Evolutionary conservation across 2,329 filamentous ascomycete genomes (phyloP).

Genomic region (Verticillium zaregamsianum): DNA sequence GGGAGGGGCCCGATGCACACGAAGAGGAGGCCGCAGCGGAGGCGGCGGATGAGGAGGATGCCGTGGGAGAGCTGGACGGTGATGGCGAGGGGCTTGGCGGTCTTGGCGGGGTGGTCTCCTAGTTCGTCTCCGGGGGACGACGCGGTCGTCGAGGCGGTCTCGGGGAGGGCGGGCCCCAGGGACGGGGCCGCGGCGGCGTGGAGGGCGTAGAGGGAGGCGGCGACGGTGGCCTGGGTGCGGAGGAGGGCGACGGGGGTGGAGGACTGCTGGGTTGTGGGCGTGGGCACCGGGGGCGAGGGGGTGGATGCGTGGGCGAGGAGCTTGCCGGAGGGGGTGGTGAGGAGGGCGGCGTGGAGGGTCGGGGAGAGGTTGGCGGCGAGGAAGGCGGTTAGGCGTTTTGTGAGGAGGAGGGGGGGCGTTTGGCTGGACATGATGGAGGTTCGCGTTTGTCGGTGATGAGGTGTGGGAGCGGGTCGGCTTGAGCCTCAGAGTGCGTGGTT

Average conservation of each 20-base stretch:
- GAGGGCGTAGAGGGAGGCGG: constrained; percentile 56
- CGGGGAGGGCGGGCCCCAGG: constrained; percentile 37
- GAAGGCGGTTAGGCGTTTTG: constrained; percentile 60
- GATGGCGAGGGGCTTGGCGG: constrained; percentile 36
- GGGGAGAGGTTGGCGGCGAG: constrained; percentile 54
- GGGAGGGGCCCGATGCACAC: constrained; percentile 52
- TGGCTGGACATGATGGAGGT: constrained; percentile 29
- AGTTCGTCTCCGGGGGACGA: not conserved
- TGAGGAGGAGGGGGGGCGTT: constrained; percentile 58
- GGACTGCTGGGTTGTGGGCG: not conserved
- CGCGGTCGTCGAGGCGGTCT: constrained; percentile 18
- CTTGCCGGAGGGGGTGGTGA: constrained; percentile 57
- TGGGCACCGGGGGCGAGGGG: constrained; percentile 19
- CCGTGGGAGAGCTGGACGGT: constrained; percentile 56
- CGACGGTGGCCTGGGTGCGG: constrained; percentile 60
- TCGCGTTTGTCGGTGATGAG: not conserved
- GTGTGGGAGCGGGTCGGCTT: not conserved
- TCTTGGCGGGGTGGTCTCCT: constrained; percentile 13
- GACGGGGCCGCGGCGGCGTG: constrained; percentile 43
- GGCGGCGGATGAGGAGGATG: constrained; percentile 53
- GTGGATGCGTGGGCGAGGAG: constrained; percentile 58
- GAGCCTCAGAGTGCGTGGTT: not conserved
- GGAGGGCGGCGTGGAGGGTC: constrained; percentile 54
- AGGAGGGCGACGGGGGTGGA: constrained; percentile 47
- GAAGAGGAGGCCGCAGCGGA: constrained; percentile 58